Base-by-base conservation (phyloP, 1,284 basidiomycete species). In the Vanrija sp. region DNA sequence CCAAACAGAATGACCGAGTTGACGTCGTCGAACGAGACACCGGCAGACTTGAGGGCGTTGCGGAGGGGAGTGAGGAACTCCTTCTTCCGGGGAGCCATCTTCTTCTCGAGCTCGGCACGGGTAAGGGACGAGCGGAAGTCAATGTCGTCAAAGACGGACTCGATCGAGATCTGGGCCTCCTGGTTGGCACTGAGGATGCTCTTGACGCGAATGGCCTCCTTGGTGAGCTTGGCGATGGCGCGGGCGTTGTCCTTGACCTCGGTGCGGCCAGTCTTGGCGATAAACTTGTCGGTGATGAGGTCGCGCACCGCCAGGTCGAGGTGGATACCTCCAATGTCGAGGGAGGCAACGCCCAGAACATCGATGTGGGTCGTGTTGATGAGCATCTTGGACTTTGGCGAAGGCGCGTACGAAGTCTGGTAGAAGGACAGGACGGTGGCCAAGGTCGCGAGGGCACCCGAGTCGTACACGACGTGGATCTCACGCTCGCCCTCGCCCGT, bases 391-490 rank as follows among this genome's bases (percentile, higher is more conserved):
- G 73, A 73, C 54, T 72, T 80, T 49, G 77, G 76, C 43, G 71
- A 70, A 21, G 76, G 68, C 18, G 73, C 63, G 45, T 68, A 63
- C 38, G 67, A 68, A 14, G 80, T 80, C n/a, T 86, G 82, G 45
- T 81, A 80, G 74, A 98, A 91, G 9, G 85, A 84, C 39, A 90
- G 87, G 19, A 99, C 80, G 0, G 93, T 93, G 0, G 94, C 93
- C 26, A 87, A 84, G 28, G 91, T 88, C 0, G 89, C 84, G 3
- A 89, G 86, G 3, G 93, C 89, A 39, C 96, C 95, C 1, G 91
- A 88, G 69, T 98, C 96, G 76, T 90, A 98, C 61, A 98, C 87
- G 63, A 98, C 78, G 72, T 98, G 93, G 73, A 86, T 84, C 74
- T 96, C 93, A 18, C 86, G 85, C 8, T 79, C 67, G 12, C 72